phyloP scores from a whole-genome alignment of 2,329 filamentous ascomycete genomes.

The Scytalidium sp. region DNA sequence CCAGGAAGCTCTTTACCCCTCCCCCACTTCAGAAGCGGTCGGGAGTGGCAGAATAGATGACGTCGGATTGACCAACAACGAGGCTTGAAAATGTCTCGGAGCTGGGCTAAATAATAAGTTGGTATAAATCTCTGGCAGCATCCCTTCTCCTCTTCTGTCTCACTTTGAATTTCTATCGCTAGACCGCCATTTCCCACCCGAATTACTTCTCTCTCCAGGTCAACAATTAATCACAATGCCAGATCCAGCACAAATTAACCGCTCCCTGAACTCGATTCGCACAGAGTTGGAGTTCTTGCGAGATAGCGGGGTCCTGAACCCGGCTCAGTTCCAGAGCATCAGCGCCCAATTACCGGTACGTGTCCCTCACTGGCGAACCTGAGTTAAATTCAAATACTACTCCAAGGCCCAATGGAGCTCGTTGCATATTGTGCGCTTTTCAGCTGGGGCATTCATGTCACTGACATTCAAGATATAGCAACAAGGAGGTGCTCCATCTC shows the following conservation, averaged over 20 bases:
- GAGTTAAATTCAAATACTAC: background rate
- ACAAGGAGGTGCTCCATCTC: slow-evolving; percentile 19
- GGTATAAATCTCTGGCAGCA: background rate
- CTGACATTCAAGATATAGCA: slow-evolving; percentile 8
- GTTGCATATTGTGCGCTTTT: too few species aligned
- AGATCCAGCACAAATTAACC: slow-evolving; percentile 23
- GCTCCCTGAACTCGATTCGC: slow-evolving; percentile 21
- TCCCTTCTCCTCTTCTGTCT: background rate
- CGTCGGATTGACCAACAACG: slow-evolving; percentile 1
- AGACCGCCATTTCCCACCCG: background rate
- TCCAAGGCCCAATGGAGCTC: background rate
- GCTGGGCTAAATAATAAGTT: background rate
- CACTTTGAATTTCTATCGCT: background rate
- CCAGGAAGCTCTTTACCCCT: background rate
- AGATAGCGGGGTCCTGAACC: slow-evolving; percentile 23
- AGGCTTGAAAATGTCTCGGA: background rate
- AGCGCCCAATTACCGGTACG: slow-evolving; percentile 30
- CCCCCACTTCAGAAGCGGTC: slow-evolving; percentile 1
- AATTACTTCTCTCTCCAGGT: background rate
- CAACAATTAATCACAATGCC: slow-evolving; percentile 16
- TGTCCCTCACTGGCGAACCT: slow-evolving; percentile 1
- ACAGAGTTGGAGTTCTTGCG: slow-evolving; percentile 28
- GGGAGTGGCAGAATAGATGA: slow-evolving; percentile 5
- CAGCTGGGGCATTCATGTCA: too few species aligned
- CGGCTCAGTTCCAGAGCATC: slow-evolving; percentile 28